Base-by-base conservation (phyloP, 306 rosid genomes). In the Canavalia ensiformis region DNA sequence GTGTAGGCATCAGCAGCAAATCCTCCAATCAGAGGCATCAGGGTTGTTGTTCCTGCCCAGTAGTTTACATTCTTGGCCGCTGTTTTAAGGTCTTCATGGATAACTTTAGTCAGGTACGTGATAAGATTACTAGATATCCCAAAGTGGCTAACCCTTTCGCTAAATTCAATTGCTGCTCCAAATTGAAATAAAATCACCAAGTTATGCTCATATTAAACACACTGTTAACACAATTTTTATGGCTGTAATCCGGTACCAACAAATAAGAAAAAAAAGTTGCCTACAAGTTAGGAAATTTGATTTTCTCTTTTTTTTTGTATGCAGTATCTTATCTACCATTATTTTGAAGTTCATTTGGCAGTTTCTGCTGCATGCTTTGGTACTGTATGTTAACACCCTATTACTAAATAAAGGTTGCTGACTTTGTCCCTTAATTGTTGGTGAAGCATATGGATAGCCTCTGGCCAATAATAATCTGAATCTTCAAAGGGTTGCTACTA, bases 31-130 rank as follows among this genome's bases (percentile, higher is more conserved):
- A 88, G 77, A 70, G 91, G 91, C 87, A 88, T 86, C 11, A 86
- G n/a, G 45, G 91, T 84, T 12, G 91, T 81, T 74, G 86, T 87
- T 78, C 90, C 91, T 13, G 74, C 0, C 91, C 91, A 88, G 77
- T 81, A 88, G 57, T 88, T 88, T n/a, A 88, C 91, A 78, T 79
- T 86, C 68, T 80, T 88, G 8, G 84, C 84, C 0, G 90, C 90
- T 67, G 87, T 88, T 55, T 77, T 60, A 41, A 88, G 91, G 42
- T 86, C 90, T 78, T 86, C 88, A 77, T 86, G 85, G 58, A 88
- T 70, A 64, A 88, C 88, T 79, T 33, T 49, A 10, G 91, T 86
- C 30, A 88, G 85, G 72, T 86, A 88, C 1, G 83, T 28, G 70
- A 88, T 82, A 2, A 88, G 87, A 72, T 86, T 88, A 18, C 76